Evolutionary conservation across 805 yeast genomes (phyloP), one percentile per base, ranked within the genome.

Genomic region (Teunomyces stri): DNA sequence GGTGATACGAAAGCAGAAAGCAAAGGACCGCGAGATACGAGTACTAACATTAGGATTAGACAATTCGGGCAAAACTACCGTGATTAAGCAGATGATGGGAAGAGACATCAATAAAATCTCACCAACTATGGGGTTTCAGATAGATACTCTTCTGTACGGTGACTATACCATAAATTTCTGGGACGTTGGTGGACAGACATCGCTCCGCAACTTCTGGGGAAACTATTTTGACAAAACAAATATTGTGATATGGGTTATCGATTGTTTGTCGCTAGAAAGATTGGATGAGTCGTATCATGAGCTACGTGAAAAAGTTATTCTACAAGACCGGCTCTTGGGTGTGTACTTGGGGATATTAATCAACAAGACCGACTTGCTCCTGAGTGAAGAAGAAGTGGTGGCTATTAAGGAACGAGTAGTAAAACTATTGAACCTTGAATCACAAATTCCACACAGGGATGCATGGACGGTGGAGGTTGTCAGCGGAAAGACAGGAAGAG

Each of bases 91-190:
- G 15, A 59, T 88, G 12, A 70, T 85, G 66, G 52, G 72, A 21
- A 69, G 75, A 52, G 81, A 81, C 49, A 72, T 77, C 5, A 56
- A 62, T 6, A 70, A 69, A n/a, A 82, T 90, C 5, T 77, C 88
- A 7, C 97, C 98, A 0, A 91, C 98, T 0, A 78, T 91, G 75
- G 98, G 98, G 12, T 92, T 91, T 65, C 85, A 82, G 56, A 92
- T 91, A 52, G 76, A 80, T 42, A 81, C 91, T 1, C 57, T 87
- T 1, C 57, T 62, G 0, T 66, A 71, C 51, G 51, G 64, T 1
- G 75, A 69, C 3, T 75, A 65, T 54, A 74, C 73, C 33, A 60
- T 86, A 44, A 84, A 84, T 52, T 61, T 85, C 27, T 86, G 96
- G 98, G 96, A 89, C 60, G 82, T 91, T 10, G 98, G 98, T 4